Evolutionary conservation across 768 basidiomycete genomes (phyloP), one percentile per base, ranked within the genome.

Genomic region (Pluteus cervinus): DNA sequence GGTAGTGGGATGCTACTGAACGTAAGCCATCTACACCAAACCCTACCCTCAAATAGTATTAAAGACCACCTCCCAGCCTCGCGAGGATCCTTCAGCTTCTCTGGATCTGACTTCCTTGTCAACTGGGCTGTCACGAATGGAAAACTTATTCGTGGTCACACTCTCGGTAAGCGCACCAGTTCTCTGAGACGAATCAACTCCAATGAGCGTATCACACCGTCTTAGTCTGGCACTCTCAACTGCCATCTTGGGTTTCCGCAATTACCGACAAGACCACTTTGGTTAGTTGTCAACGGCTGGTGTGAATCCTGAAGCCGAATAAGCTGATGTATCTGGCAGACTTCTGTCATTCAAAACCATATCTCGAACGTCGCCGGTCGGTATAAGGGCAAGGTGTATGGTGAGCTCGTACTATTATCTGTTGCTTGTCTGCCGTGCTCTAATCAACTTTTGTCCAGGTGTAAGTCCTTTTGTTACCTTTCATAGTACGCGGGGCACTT

Each of bases 301-400:
- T 41, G 21, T 12, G 4, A 11, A 12, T 14, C 33, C 4, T 31
- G 9, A 23, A 14, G n/a, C 2, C 15, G 24, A 18, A 4, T 11
- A 4, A 22, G 4, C 2, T 20, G 25, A n/a, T 24, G 10, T 32
- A 12, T 36, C 20, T 35, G 21, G 5, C 24, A 66, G 65, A 67
- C 61, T 7, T 60, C 57, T 1, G 66, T 69, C 42, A 61, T 71
- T 41, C 57, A 71, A 46, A 68, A 64, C 41, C 72, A 73, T 46
- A 69, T 73, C 39, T 52, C 60, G 9, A 66, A 57, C 36, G 54
- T 72, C 30, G 66, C 67, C 26, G 68, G 64, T 3, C 62, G 62
- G 17, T 73, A 68, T 50, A 64, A 58, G 39, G 71, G 72, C 15
- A 66, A 71, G 36, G 51, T 72, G 15, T 71, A 68, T 30, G 59